A percentile compares a stretch with the other conserved stretches of the same genome.
These are phyloP conservation scores for Catharanthus roseus DNA, from an alignment of 257 asterid species.

Conservation along the genomic window DNA sequence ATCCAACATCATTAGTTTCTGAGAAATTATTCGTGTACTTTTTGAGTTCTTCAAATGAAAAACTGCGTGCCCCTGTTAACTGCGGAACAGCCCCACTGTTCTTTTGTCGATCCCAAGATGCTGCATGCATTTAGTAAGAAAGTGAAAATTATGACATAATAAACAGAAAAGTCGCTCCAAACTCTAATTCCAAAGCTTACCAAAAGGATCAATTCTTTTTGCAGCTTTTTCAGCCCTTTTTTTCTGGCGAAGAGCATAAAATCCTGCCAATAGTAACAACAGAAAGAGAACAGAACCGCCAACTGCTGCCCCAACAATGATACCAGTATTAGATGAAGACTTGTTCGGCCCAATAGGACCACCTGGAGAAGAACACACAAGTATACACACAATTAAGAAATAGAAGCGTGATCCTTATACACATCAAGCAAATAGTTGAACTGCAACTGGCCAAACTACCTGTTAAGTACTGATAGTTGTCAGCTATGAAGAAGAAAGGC, in stretches of 20 bases:
- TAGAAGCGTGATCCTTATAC: background rate
- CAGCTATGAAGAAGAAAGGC: constrained; percentile 53
- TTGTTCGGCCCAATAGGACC: constrained; percentile 23
- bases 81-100: constrained; percentile 80
- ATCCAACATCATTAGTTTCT: constrained; percentile 51
- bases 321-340: constrained; percentile 25
- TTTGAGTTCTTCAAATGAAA: constrained; percentile 73
- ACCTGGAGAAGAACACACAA: constrained; percentile 25
- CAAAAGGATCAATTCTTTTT: constrained; percentile 71
- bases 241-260: constrained; percentile 71
- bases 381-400: constrained; percentile 1
- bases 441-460: constrained; percentile 28
- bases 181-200: constrained; percentile 29
- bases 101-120: constrained; percentile 58
- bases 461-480: constrained; percentile 37
- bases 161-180: background rate
- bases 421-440: background rate
- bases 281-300: constrained; percentile 56
- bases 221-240: constrained; percentile 60
- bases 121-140: constrained; percentile 40
- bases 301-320: constrained; percentile 65
- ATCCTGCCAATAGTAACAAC: constrained; percentile 52
- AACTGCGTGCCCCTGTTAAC: constrained; percentile 61
- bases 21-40: constrained; percentile 73
- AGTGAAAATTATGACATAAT: constrained; percentile 13